Evolutionary conservation across 2,329 filamentous ascomycete genomes (phyloP), one percentile per base, ranked within the genome.

Genomic region (Penicillium sp.): DNA sequence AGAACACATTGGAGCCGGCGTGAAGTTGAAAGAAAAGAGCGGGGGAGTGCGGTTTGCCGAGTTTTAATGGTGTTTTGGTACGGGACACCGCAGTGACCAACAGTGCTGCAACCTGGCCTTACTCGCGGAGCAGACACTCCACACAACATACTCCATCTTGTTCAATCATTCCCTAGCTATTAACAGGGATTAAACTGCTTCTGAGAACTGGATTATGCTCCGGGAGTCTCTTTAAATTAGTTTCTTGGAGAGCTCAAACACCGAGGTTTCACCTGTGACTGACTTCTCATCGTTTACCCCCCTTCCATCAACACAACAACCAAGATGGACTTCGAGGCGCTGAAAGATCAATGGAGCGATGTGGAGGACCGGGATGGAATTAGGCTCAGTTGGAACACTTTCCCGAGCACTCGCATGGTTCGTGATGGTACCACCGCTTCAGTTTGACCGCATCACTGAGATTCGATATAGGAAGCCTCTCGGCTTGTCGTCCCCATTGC

Each of bases 331-430:
- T 96, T 91, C 81, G 92, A 97, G 75, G 83, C 87, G 64, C 79
- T 96, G 64, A 97, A 97, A 79, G 92, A 97, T 77, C 89, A 93
- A 79, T 97, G 92, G 92, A 91, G 88, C 69, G 92, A 97, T 74
- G 88, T 96, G 55, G 94, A 99, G 80, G 94, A 99, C 71, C 87
- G 90, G 65, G 94, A 99, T 85, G 94, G 94, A 57, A 86, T 97
- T 69, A 88, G 94, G 60, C 83, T 99, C 63, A 97, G 93, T 77
- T 99, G 94, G 94, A 99, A 99, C 74, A 95, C 95, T 57, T 96
- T 99, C 70, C 94, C 94, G 46, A 97, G 92, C 80, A 93, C 93
- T 70, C 91, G 94, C 73, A 97, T 99, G 92, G 92, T 91, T 67
- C 66, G 83, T 77, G 53, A 45, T 56, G 36, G 47, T 45, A 57